A percentile compares a stretch with the other conserved stretches of the same genome.
Conservation (phyloP, 768 basidiomycete species). For the Mrakia frigida region DNA sequence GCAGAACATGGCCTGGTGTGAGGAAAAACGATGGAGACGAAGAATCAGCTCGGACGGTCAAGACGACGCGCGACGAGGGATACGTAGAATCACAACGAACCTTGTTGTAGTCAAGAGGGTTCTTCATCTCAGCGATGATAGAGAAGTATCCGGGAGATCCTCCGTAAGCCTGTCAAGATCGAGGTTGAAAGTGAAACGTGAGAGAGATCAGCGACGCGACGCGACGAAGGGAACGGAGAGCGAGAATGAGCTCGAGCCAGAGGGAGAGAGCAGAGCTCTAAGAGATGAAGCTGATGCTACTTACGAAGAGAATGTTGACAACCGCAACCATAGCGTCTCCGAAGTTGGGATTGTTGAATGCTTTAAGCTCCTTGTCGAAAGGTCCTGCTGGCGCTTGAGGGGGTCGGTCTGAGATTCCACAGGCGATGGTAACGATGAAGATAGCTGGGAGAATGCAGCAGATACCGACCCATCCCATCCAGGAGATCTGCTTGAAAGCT, state of each 20-base stretch:
- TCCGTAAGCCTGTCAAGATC: slow-evolving; percentile 38
- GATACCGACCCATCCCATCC: slow-evolving; percentile 40
- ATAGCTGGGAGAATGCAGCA: slow-evolving; percentile 33
- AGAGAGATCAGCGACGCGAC: no score
- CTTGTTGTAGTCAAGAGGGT: slow-evolving; percentile 42
- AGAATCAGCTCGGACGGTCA: no score
- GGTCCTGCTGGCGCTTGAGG: slow-evolving; percentile 37
- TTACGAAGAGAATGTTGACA: slow-evolving; percentile 39
- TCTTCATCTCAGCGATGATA: slow-evolving; percentile 44
- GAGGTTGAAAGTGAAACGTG: no score
- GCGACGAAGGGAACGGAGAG: no score
- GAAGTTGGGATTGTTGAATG: slow-evolving; percentile 35
- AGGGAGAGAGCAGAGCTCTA: no score
- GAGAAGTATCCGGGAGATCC: slow-evolving; percentile 34
- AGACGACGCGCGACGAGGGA: no score
- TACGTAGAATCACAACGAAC: no score
- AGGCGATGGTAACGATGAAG: slow-evolving; percentile 24
- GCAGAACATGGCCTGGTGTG: slow-evolving; percentile 37
- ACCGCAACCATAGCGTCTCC: slow-evolving; percentile 43
- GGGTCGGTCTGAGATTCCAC: slow-evolving; percentile 36
- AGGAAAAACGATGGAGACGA: no score
- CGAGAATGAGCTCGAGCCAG: no score
- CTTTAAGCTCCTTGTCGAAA: slow-evolving; percentile 36
- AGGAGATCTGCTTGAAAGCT: slow-evolving; percentile 41
- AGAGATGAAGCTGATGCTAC: no score